Conservation (phyloP, 305 asterid species). For the Fraxinus platypoda region DNA sequence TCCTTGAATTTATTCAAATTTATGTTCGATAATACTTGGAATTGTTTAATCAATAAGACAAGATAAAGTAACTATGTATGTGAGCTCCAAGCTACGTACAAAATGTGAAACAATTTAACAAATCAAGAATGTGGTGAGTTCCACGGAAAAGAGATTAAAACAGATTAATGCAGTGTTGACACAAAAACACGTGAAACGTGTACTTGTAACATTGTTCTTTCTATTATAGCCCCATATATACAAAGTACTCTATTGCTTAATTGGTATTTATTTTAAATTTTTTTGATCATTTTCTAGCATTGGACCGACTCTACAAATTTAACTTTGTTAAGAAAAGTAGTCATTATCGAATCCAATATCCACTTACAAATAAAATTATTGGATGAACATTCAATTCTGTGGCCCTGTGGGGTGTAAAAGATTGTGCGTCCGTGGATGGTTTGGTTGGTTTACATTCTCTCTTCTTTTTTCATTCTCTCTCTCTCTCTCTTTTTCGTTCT, state of each 20-base stretch:
- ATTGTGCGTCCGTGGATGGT: conserved; percentile 10
- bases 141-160: no score
- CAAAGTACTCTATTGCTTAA: not conserved
- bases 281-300: not conserved
- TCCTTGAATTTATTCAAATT: not conserved
- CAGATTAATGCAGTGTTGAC: no score
- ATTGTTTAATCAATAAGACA: no score
- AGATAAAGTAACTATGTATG: not conserved
- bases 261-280: no score
- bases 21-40: not conserved
- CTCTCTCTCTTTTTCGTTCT: conserved; percentile 26
- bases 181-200: no score
- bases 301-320: not conserved
- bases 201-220: no score
- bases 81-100: no score
- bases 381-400: not conserved
- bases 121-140: not conserved
- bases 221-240: not conserved
- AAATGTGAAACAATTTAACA: not conserved
- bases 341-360: not conserved
- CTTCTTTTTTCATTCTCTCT: not conserved
- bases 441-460: conserved; percentile 40
- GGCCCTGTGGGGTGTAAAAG: not conserved
- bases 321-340: not conserved
- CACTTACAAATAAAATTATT: not conserved